Base-by-base conservation (phyloP, 2,329 filamentous ascomycete genomes). In the Diaporthe helianthi region DNA sequence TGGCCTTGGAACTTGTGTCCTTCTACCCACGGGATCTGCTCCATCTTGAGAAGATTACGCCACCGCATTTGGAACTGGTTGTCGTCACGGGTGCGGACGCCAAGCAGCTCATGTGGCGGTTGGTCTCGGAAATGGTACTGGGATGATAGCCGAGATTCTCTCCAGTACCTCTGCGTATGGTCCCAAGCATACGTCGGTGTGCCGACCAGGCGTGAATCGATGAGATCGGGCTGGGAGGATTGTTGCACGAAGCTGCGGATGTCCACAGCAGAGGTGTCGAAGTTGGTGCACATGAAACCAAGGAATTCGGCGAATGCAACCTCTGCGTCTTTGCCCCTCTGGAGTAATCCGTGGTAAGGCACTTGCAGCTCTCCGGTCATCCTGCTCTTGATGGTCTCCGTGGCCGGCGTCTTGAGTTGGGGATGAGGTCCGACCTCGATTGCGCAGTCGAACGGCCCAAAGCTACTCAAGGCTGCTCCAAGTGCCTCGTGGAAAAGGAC, bases 151-250 rank as follows among this genome's bases (percentile, higher is more conserved):
- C 83, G 78, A 19, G 82, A 81, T 69, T 85, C 81, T 26, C 80
- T 77, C 76, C 81, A 84, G 71, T 82, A 78, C 1, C 72, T 68
- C 31, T 79, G 78, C 1, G 79, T 78, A 72, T 86, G 83, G 52
- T 86, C 82, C 82, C 84, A 87, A 0, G 81, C 79, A 68, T 87
- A 87, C 0, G 74, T 68, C 1, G 85, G 84, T 0, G 83, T 68
- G 44, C 78, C 70, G 2, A 53, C 24, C 6, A 79, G 58, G 4
- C 72, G 73, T 10, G 68, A 55, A 0, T 68, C 29, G 17, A 69
- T 36, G 10, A 77, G 68, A 19, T 72, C 63, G 0, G 74, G 72
- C 19, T 74, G 72, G 1, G 72, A 33, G 0, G 76, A 78, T n/a
- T 71, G 65, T 5, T 63, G n/a, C 10, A 78, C 71, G 22, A 76